A percentile compares a stretch with the other conserved stretches of the same genome.
phyloP scores from a whole-genome alignment of 2,329 filamentous ascomycete genomes.

The Aspergillus niger region DNA sequence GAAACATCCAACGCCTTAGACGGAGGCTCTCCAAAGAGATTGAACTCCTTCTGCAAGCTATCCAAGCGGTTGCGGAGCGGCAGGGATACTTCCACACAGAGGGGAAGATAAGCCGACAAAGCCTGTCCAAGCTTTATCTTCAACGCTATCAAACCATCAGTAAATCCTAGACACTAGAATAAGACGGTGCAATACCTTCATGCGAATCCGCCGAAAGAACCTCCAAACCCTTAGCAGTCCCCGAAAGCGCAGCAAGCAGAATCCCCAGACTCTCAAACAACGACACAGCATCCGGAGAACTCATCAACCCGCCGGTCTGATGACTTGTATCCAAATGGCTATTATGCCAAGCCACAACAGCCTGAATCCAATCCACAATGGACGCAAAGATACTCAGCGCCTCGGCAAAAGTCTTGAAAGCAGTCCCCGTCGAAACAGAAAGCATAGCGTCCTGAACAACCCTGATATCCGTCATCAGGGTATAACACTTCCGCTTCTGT shows the following conservation, averaged over 20 bases:
- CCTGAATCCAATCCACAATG: constrained; percentile 43
- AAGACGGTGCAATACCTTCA: constrained; percentile 31
- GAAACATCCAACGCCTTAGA: constrained; percentile 47
- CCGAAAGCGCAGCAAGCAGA: constrained; percentile 42
- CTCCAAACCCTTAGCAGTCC: constrained; percentile 39
- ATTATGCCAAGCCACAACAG: constrained; percentile 39
- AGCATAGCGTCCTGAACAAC: constrained; percentile 46
- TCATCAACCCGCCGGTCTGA: constrained; percentile 34
- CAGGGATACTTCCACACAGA: constrained; percentile 43
- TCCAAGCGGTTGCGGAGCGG: constrained; percentile 43
- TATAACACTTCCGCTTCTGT: constrained; percentile 27
- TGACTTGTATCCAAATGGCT: constrained; percentile 28
- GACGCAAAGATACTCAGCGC: constrained; percentile 36
- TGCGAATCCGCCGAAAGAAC: constrained; percentile 37
- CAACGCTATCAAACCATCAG: constrained; percentile 29
- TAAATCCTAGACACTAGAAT: neutral
- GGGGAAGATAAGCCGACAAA: constrained; percentile 42
- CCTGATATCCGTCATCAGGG: constrained; percentile 46
- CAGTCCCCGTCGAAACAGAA: constrained; percentile 38
- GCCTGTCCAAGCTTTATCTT: constrained; percentile 42
- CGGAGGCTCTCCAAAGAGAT: constrained; percentile 44
- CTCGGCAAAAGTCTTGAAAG: constrained; percentile 34
- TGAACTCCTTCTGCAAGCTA: constrained; percentile 45
- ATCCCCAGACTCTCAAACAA: constrained; percentile 47
- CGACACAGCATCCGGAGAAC: constrained; percentile 40